Percentiles rank a stretch among this genome's conserved stretches.
phyloP scores from a whole-genome alignment of 1,284 basidiomycete genomes.

The Jaminaea rosea region DNA sequence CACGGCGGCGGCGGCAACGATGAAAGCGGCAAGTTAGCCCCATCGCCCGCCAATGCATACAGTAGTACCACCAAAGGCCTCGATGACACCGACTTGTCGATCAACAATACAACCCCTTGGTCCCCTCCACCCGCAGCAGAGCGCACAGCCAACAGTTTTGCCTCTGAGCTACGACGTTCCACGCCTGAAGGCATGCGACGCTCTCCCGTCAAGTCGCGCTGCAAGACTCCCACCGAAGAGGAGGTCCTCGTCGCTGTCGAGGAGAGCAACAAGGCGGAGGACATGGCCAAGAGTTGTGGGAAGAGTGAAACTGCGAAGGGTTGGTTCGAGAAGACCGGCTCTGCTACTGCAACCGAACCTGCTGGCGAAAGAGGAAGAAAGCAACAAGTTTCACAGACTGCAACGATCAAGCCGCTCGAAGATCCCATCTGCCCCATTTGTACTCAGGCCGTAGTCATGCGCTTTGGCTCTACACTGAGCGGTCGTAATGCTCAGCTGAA shows the following conservation, averaged over 20 bases:
- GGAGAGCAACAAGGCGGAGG: slow-evolving; percentile 96
- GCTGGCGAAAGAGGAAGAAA: too few relatives aligned
- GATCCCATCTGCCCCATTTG: not conserved
- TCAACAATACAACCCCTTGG: not conserved
- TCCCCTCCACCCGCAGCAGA: not conserved
- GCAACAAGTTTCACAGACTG: too few relatives aligned
- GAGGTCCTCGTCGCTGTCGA: slow-evolving; percentile 39
- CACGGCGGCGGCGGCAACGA: slow-evolving; percentile 10
- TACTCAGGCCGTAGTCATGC: not conserved
- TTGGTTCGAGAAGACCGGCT: too few relatives aligned
- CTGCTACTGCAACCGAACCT: too few relatives aligned
- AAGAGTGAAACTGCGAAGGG: too few relatives aligned
- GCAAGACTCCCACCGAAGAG: too few relatives aligned
- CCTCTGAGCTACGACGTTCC: not conserved
- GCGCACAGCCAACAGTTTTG: not conserved
- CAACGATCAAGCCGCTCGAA: too few relatives aligned
- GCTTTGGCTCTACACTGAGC: not conserved
- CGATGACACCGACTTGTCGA: not conserved
- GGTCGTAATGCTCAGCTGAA: not conserved
- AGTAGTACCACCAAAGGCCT: too few relatives aligned
- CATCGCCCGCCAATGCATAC: too few relatives aligned
- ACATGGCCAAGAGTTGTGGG: too few relatives aligned
- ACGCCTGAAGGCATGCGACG: not conserved
- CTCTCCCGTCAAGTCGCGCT: too few relatives aligned
- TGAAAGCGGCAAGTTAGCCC: too few relatives aligned